Conservation (phyloP, 192 early-diverging fungal species). For the Backusella morwellensis region DNA sequence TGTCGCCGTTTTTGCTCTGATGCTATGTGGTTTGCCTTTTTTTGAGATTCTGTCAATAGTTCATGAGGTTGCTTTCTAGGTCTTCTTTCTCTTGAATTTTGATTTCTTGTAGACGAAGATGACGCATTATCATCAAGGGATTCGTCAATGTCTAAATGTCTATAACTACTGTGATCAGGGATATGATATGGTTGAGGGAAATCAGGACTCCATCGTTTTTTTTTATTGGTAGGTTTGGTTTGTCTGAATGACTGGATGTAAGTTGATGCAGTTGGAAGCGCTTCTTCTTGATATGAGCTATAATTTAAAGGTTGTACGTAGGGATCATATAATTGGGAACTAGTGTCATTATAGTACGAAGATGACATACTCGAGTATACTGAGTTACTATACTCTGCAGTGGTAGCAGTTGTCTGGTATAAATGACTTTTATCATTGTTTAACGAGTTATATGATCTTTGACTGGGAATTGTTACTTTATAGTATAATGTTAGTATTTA, state of each 20-base stretch:
- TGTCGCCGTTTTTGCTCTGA: constrained; percentile 78
- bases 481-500: no score
- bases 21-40: constrained; percentile 78
- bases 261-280: background rate
- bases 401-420: background rate
- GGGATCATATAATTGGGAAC: background rate
- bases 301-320: background rate
- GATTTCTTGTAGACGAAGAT: background rate
- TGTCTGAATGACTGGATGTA: background rate
- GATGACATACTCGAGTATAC: background rate
- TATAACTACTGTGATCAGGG: background rate
- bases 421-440: background rate
- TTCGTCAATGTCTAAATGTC: background rate
- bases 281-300: background rate
- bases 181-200: background rate
- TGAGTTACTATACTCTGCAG: background rate
- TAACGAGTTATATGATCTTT: background rate
- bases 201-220: background rate
- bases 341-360: background rate
- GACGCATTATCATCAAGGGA: background rate
- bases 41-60: constrained; percentile 67
- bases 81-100: background rate
- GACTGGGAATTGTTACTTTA: background rate
- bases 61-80: constrained; percentile 35
- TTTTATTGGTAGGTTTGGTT: background rate